Base-by-base conservation (phyloP, 208 protist species). In the Spironucleus salmonicida region DNA sequence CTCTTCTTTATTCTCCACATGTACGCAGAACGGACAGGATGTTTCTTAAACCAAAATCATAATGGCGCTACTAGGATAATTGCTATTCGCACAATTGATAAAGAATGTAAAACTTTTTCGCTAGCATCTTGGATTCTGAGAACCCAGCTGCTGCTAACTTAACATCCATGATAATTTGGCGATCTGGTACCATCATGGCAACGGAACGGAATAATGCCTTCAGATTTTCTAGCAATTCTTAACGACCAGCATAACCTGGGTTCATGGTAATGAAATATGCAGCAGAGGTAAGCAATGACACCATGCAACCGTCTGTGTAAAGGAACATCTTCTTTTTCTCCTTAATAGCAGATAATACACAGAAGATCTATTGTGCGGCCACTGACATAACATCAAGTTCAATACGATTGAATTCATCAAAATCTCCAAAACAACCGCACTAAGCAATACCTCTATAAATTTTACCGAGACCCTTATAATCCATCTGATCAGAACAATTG, bases 211-310 rank as follows among this genome's bases (percentile, higher is more conserved):
- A 96, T 42, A 95, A 87, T 79, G 93, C 91, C 85, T 97, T 97
- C 41, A 96, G 81, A 84, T 96, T 96, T 85, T 96, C 94, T 29
- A 92, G 94, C 79, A 97, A 88, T 86, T 96, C 93, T 85, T 96
- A 91, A 75, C 93, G 89, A 74, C 93, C 93, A 27, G 92, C 92
- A 87, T 96, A 96, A 79, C 92, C 93, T 30, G 94, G 93, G 85
- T 96, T 96, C 92, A 96, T 96, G 49, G 93, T 97, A 81, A 97
- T 96, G 87, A 96, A 96, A 82, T 93, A 93, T 68, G 88, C 91
- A 45, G 90, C 89, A 29, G 74, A 75, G 26, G 78, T 69, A 75
- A 85, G 77, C 0, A 93, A 79, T 2, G 74, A n/a, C 27, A 88
- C 71, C 0, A 53, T 62, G 1, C 75, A 62, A 30, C 86, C 86